These are phyloP conservation scores for Anisodus tanguticus DNA, from an alignment of 257 asterid genomes.

Conservation along the genomic window DNA sequence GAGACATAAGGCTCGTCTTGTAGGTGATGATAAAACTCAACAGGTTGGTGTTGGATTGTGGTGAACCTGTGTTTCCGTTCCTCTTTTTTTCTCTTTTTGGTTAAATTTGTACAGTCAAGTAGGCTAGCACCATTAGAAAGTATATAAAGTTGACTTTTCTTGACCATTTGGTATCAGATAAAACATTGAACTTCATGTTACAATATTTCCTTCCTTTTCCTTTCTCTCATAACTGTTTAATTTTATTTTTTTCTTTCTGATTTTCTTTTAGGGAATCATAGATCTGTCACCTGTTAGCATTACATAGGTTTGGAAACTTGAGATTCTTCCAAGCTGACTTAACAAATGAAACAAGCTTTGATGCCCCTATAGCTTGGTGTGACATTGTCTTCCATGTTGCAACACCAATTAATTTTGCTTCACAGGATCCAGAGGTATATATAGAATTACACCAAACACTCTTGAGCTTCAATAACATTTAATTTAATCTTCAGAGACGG, in stretches of 20 bases:
- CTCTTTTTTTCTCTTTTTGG: too few relatives aligned
- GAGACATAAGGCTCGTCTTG: too few relatives aligned
- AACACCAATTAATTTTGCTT: conserved; percentile 39
- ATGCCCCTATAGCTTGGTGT: conserved; percentile 34
- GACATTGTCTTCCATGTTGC: conserved; percentile 40
- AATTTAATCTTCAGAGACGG: neutral
- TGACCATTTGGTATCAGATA: too few relatives aligned
- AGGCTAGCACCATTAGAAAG: too few relatives aligned
- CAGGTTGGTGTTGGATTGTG: too few relatives aligned
- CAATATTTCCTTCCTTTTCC: neutral
- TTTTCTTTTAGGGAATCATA: conserved; percentile 27
- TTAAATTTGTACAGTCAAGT: too few relatives aligned
- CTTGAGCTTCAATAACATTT: neutral
- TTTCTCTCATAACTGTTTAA: neutral
- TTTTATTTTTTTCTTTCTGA: neutral
- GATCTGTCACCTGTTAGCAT: conserved; percentile 32
- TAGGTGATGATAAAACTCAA: too few relatives aligned
- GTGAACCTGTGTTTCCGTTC: too few relatives aligned
- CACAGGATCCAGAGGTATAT: conserved; percentile 41
- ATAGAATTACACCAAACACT: neutral
- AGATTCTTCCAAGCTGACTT: conserved; percentile 36
- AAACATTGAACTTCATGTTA: neutral
- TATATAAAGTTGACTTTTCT: too few relatives aligned
- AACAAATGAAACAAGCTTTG: conserved; percentile 36
- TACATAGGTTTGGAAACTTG: conserved; percentile 31